phyloP scores from a whole-genome alignment of 768 basidiomycete genomes.

The Termitomyces sp. region DNA sequence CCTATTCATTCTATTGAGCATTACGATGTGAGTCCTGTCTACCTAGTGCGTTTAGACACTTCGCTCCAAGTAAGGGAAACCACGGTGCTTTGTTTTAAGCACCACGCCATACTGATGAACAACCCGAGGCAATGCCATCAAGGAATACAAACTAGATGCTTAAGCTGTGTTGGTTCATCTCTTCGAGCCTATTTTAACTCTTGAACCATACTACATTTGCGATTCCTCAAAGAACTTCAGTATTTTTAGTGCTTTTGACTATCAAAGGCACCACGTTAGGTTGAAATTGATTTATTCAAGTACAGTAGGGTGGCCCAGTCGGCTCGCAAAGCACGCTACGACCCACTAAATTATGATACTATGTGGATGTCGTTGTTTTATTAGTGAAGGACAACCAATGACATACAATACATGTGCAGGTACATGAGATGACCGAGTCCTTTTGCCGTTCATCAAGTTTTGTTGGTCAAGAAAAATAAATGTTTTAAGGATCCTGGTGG shows the following conservation, averaged over 20 bases:
- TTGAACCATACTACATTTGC: not conserved
- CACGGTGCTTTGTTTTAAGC: not conserved
- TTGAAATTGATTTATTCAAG: not conserved
- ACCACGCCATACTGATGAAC: slow-evolving; percentile 4
- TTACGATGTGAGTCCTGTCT: slow-evolving; percentile 9
- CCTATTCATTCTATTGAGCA: slow-evolving; percentile 12
- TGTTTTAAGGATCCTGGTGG: too few relatives aligned
- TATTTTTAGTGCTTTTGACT: not conserved
- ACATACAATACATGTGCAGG: too few relatives aligned
- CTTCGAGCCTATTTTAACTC: not conserved
- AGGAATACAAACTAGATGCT: not conserved
- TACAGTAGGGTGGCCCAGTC: too few relatives aligned
- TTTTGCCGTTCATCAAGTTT: too few relatives aligned
- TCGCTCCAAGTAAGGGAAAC: slow-evolving; percentile 1
- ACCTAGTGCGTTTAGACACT: slow-evolving; percentile 1
- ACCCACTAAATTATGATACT: too few relatives aligned
- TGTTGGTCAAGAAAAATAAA: too few relatives aligned
- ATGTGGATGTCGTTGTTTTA: too few relatives aligned
- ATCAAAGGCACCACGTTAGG: not conserved
- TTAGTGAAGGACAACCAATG: too few relatives aligned
- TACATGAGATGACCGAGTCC: too few relatives aligned
- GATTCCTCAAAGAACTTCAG: not conserved
- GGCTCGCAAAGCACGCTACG: too few relatives aligned
- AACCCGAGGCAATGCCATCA: not conserved
- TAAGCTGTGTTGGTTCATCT: not conserved